A percentile compares a stretch with the other conserved stretches of the same genome.
These are phyloP conservation scores for Fonsecaea erecta DNA, from an alignment of 2,329 filamentous ascomycete species.

Conservation along the genomic window DNA sequence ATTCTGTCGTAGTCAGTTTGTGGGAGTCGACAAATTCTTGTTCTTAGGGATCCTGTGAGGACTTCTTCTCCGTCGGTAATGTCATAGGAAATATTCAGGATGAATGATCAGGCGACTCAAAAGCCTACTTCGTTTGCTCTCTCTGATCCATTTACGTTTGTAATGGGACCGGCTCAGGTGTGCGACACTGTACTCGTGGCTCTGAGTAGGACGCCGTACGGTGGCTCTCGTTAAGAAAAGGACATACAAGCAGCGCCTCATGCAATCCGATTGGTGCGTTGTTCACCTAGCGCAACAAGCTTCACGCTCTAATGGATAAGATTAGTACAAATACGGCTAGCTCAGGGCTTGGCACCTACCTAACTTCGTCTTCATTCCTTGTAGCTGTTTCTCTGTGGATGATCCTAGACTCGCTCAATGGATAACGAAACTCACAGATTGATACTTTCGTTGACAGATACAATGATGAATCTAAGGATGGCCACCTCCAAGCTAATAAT, in stretches of 20 bases:
- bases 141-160: not conserved
- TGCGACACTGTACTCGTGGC: not conserved
- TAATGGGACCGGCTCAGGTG: not conserved
- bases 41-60: not conserved
- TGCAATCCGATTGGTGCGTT: not conserved
- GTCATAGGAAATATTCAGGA: not conserved
- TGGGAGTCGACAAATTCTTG: not conserved
- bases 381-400: not conserved
- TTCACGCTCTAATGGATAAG: not conserved
- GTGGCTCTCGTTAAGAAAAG: not conserved
- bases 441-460: not conserved
- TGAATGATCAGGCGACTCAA: not conserved
- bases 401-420: not conserved
- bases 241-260: not conserved
- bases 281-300: not conserved
- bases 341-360: not conserved
- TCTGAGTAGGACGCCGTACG: not conserved
- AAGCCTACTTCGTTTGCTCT: not conserved
- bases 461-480: not conserved
- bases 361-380: slow-evolving; percentile 9
- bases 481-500: not conserved
- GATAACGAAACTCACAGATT: not conserved
- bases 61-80: not conserved
- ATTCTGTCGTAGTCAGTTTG: too few species aligned
- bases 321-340: not conserved